These are phyloP conservation scores for Wallacemonas sp. DNA, from an alignment of 208 protist species.

Conservation along the genomic window DNA sequence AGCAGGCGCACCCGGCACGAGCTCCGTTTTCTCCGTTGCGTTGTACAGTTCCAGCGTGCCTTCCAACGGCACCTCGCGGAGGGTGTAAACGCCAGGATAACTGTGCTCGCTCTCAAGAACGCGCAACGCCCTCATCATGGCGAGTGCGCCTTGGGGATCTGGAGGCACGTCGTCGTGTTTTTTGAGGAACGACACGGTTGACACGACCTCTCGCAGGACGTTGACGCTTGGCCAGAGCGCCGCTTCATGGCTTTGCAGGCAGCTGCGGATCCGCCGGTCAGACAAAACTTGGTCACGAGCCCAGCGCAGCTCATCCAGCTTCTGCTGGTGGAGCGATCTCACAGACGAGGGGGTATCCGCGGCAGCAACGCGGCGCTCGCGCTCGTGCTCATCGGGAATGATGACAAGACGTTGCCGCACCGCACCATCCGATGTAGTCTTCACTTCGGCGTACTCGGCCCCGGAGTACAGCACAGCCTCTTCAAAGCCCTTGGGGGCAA, in stretches of 20 bases:
- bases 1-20: background rate
- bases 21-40: constrained; percentile 3
- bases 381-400: constrained; percentile 67
- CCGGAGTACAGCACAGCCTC: constrained; percentile 32
- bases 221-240: constrained; percentile 54
- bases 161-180: constrained; percentile 34
- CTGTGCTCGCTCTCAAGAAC: constrained; percentile 38
- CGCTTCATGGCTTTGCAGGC: constrained; percentile 32
- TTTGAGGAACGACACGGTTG: constrained; percentile 46
- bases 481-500: constrained; percentile 37
- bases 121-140: constrained; percentile 28
- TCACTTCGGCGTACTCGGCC: constrained; percentile 60
- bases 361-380: constrained; percentile 18
- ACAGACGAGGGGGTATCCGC: background rate
- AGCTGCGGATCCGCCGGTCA: constrained; percentile 36
- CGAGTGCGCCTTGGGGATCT: constrained; percentile 12
- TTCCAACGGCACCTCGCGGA: constrained; percentile 43
- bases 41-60: constrained; percentile 34
- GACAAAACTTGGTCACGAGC: constrained; percentile 47
- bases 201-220: constrained; percentile 34
- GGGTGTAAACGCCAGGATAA: constrained; percentile 57
- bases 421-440: constrained; percentile 7
- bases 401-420: constrained; percentile 45
- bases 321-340: constrained; percentile 20
- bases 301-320: constrained; percentile 48